phyloP scores from a whole-genome alignment of 108 stramenopile species.

The Schizochytrium sp. region DNA sequence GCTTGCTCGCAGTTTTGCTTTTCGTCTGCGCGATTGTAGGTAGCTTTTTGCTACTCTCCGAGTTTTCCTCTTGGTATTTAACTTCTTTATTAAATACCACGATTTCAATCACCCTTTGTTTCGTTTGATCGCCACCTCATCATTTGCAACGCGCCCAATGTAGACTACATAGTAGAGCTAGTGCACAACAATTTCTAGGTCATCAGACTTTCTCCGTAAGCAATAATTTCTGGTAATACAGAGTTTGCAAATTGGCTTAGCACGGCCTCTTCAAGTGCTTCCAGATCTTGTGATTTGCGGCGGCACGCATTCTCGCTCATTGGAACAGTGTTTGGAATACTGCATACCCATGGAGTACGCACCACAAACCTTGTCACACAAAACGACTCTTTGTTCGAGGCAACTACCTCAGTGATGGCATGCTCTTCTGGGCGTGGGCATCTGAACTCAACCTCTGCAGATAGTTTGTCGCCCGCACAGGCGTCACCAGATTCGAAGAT shows the following conservation, averaged over 20 bases:
- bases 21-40: too few species aligned
- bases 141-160: too few species aligned
- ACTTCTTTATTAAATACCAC: too few species aligned
- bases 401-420: neutral
- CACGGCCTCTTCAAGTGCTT: neutral
- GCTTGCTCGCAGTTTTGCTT: too few species aligned
- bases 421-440: neutral
- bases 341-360: conserved; percentile 12
- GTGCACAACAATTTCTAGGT: neutral
- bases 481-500: neutral
- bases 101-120: too few species aligned
- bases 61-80: too few species aligned
- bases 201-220: neutral
- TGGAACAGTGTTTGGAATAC: neutral
- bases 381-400: neutral
- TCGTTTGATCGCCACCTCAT: too few species aligned
- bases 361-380: neutral
- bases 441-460: neutral
- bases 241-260: neutral
- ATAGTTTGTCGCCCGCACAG: neutral
- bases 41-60: too few species aligned
- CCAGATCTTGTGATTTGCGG: neutral
- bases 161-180: neutral
- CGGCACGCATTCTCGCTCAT: neutral
- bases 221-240: neutral